A percentile compares a stretch with the other conserved stretches of the same genome.
Conservation (phyloP, 2,329 filamentous ascomycete genomes). For the Fusarium equiseti region DNA sequence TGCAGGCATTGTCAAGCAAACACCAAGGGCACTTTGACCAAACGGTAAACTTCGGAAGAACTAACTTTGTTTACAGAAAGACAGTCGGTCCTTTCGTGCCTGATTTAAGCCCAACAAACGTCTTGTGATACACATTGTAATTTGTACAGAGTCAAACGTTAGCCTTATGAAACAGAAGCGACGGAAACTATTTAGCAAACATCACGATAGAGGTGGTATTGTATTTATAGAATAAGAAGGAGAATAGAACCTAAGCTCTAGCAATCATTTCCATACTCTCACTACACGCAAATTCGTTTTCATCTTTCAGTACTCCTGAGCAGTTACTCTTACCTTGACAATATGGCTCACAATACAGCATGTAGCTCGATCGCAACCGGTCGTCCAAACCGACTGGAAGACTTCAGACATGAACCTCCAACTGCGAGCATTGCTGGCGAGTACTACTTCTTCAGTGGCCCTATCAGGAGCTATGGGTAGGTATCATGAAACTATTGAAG, state of each 20-base stretch:
- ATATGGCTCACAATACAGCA: slow-evolving; percentile 3
- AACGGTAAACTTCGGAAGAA: neutral
- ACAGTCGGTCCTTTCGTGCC: slow-evolving; percentile 26
- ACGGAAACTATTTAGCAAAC: neutral
- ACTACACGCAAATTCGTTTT: neutral
- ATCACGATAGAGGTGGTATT: too few relatives aligned
- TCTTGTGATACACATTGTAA: slow-evolving; percentile 20
- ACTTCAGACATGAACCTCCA: slow-evolving; percentile 27
- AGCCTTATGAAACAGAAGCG: slow-evolving; percentile 28
- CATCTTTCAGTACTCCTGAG: neutral
- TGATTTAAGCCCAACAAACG: slow-evolving; percentile 4
- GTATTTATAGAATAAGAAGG: neutral
- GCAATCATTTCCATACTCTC: neutral
- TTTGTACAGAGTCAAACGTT: neutral
- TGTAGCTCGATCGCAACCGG: slow-evolving; percentile 5
- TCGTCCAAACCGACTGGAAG: slow-evolving; percentile 4
- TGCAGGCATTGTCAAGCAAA: neutral
- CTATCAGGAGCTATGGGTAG: slow-evolving; percentile 37
- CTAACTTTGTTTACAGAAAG: slow-evolving; percentile 1
- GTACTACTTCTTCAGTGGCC: slow-evolving; percentile 42
- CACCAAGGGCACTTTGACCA: neutral
- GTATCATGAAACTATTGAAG: neutral
- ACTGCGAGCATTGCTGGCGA: slow-evolving; percentile 37
- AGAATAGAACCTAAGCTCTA: neutral
- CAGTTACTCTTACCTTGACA: neutral